Evolutionary conservation across 208 protist species (phyloP).

Genomic region (Zelonia costaricensis): DNA sequence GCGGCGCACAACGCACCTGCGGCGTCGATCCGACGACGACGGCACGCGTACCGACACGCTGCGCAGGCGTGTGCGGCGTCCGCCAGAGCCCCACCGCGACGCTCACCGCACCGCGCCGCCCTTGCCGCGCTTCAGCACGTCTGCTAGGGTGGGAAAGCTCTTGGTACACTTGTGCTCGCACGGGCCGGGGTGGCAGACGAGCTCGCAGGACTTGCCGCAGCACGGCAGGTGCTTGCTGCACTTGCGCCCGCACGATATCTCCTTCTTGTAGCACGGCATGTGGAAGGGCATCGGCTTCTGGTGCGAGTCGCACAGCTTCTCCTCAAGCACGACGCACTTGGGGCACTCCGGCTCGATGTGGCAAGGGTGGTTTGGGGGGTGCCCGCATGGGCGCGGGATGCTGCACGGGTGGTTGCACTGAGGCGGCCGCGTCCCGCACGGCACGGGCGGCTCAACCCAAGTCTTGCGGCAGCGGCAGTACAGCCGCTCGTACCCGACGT

Average conservation of each 20-base stretch:
- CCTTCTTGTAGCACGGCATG: conserved; percentile 61
- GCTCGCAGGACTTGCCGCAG: conserved; percentile 67
- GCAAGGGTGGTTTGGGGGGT: conserved; percentile 82
- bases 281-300: conserved; percentile 61
- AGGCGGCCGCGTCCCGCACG: conserved; percentile 88
- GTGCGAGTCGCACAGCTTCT: conserved; percentile 87
- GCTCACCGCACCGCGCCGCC: no score
- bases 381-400: conserved; percentile 81
- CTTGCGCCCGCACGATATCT: conserved; percentile 71
- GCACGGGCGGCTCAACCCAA: conserved; percentile 87
- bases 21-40: no score
- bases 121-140: conserved; percentile 19
- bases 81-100: no score
- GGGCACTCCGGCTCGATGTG: conserved; percentile 76
- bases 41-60: background rate
- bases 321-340: conserved; percentile 74
- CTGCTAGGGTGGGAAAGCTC: conserved; percentile 40
- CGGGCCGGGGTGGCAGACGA: conserved; percentile 71
- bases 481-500: conserved; percentile 76
- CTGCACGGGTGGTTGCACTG: conserved; percentile 76
- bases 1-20: no score
- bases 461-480: conserved; percentile 87
- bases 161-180: conserved; percentile 70
- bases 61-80: no score
- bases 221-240: conserved; percentile 80